Conservation (phyloP, 805 yeast genomes). For the Yamadazyma kitorensis region DNA sequence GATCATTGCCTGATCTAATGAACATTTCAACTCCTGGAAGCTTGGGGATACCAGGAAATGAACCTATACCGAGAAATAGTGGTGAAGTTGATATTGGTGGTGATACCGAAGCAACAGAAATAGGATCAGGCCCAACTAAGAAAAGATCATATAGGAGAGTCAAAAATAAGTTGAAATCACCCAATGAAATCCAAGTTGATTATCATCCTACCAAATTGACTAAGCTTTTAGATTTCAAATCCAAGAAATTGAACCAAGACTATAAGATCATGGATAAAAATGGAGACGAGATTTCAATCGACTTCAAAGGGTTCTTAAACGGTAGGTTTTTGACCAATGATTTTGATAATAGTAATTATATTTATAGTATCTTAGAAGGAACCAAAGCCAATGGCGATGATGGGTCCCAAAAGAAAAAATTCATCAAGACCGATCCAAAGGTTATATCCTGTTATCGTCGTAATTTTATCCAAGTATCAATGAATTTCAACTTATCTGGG, state of each 20-base stretch:
- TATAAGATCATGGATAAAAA: conserved; percentile 28
- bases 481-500: conserved; percentile 28
- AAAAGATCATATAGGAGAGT: conserved; percentile 9
- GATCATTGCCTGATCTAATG: too few species aligned
- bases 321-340: conserved; percentile 44
- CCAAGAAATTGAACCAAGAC: conserved; percentile 13
- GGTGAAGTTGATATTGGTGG: too few species aligned
- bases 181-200: conserved; percentile 19
- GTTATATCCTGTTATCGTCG: conserved; percentile 47
- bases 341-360: conserved; percentile 35
- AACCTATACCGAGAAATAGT: too few species aligned
- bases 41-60: too few species aligned
- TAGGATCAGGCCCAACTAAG: too few species aligned
- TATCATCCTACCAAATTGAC: conserved; percentile 24
- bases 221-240: conserved; percentile 27
- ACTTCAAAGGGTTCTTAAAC: conserved; percentile 36
- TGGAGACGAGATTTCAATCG: conserved; percentile 22
- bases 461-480: conserved; percentile 36
- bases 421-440: conserved; percentile 22
- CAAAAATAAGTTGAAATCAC: not conserved
- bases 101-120: conserved; percentile 7
- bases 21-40: too few species aligned
- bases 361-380: conserved; percentile 11
- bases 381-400: conserved; percentile 1
- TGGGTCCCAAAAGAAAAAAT: conserved; percentile 8